A percentile compares a stretch with the other conserved stretches of the same genome.
Evolutionary conservation across 441 rosid genomes (phyloP).

Genomic region (Erysimum pusillum): DNA sequence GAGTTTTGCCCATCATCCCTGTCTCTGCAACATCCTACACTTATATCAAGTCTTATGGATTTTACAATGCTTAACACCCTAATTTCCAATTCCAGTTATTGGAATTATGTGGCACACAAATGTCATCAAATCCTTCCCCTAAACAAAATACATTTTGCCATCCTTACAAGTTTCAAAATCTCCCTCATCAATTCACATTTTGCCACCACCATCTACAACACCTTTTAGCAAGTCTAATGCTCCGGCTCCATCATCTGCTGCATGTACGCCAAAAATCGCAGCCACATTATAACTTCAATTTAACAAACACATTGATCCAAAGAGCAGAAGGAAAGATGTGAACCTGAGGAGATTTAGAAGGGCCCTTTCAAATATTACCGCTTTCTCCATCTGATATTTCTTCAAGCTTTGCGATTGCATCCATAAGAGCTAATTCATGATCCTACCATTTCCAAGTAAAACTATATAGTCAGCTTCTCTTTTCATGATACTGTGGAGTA

Average conservation of each 20-base stretch:
- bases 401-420: conserved; percentile 94
- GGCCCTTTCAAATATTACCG: conserved; percentile 49
- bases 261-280: background rate
- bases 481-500: conserved; percentile 4
- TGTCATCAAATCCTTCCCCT: conserved; percentile 41
- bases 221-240: conserved; percentile 38
- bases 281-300: conserved; percentile 27
- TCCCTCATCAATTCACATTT: conserved; percentile 35
- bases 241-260: conserved; percentile 44
- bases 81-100: conserved; percentile 36
- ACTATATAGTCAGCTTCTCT: conserved; percentile 25
- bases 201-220: conserved; percentile 43
- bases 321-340: conserved; percentile 27
- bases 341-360: conserved; percentile 36
- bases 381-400: conserved; percentile 98
- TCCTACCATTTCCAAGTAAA: conserved; percentile 61
- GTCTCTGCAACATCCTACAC: conserved; percentile 48
- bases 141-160: conserved; percentile 44
- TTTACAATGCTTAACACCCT: conserved; percentile 47
- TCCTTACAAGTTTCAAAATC: conserved; percentile 39
- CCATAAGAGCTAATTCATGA: conserved; percentile 89
- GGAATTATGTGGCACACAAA: conserved; percentile 40
- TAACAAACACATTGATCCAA: conserved; percentile 20
- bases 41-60: conserved; percentile 41
- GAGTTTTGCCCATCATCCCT: conserved; percentile 16